These are phyloP conservation scores for Mucor circinelloides DNA, from an alignment of 371 early-diverging fungal species.

Conservation along the genomic window DNA sequence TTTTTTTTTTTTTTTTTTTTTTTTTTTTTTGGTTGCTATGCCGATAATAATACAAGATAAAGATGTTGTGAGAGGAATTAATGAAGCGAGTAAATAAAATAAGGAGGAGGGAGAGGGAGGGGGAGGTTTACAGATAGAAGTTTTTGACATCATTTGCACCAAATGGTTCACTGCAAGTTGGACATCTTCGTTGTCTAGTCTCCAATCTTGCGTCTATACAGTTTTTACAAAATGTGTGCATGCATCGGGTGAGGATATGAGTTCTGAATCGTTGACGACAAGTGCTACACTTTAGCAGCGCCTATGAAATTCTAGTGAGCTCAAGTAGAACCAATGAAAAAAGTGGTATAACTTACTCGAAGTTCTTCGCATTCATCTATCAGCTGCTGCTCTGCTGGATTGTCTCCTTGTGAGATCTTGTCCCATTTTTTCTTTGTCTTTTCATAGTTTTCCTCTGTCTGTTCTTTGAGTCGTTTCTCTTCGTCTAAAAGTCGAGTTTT, in stretches of 20 bases:
- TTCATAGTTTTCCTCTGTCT: constrained; percentile 59
- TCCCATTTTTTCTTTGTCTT: constrained; percentile 61
- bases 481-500: constrained; percentile 58
- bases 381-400: constrained; percentile 56
- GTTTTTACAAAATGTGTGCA: constrained; percentile 96
- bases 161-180: constrained; percentile 94
- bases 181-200: constrained; percentile 97
- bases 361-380: constrained; percentile 51
- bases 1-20: no score
- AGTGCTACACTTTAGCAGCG: constrained; percentile 85
- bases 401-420: constrained; percentile 48
- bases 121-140: constrained; percentile 74
- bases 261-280: constrained; percentile 87
- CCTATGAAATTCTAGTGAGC: constrained; percentile 43
- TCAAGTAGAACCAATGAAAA: not conserved
- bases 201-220: constrained; percentile 92
- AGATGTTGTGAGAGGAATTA: not conserved
- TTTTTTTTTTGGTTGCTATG: no score
- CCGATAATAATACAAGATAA: no score
- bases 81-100: not conserved
- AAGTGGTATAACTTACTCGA: constrained; percentile 31
- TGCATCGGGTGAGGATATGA: constrained; percentile 84
- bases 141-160: constrained; percentile 88
- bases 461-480: constrained; percentile 54
- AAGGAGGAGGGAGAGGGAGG: not conserved